Base-by-base conservation (phyloP, 495 filamentous ascomycete genomes). In the Aspergillus heteromorphus region DNA sequence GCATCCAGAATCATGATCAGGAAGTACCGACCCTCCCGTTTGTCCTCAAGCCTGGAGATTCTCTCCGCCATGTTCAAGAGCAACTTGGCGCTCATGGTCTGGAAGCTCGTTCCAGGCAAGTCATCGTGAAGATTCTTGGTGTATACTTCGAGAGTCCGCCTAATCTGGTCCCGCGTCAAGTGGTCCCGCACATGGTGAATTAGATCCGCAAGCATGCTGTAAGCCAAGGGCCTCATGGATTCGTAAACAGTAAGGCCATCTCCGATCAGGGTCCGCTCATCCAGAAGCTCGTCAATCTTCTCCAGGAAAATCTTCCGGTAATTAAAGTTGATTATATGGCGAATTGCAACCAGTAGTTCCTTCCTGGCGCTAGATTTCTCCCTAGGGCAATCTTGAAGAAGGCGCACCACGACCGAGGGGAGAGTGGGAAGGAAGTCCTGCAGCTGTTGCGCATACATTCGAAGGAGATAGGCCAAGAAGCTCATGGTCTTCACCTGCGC, bases 401-500 rank as follows among this genome's bases (percentile, higher is more conserved):
- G 73, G 6, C 95, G 84, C 16, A 99, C 91, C 0, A 96, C 90
- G 30, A 97, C 93, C 25, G 88, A 86, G 2, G 95, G 95, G 11
- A 99, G 76, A 1, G 83, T 86, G 0, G 87, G 87, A 45, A 99
- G 73, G 63, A 97, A 99, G 61, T 97, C 95, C 11, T 84, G 82
- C 0, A 99, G 77, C 53, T 96, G 89, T 38, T 88, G 83, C 16
- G 91, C 84, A 67, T 96, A 96, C 36, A 91, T 84, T 20, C 95
- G 79, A 21, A 99, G 79, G 4, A 99, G 74, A 68, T 97, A 99
- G 0, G 95, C 95, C 58, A 99, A 70, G 63, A 99, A 99, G 59
- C 90, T 96, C 95, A 99, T 97, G 0, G 93, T 97, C 79, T 99
- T 99, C 40, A 99, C 93, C 69, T 99, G 95, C 0, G 91, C 91